Evolutionary conservation across 2,329 filamentous ascomycete genomes (phyloP).

Genomic region (Diplodia mutila): DNA sequence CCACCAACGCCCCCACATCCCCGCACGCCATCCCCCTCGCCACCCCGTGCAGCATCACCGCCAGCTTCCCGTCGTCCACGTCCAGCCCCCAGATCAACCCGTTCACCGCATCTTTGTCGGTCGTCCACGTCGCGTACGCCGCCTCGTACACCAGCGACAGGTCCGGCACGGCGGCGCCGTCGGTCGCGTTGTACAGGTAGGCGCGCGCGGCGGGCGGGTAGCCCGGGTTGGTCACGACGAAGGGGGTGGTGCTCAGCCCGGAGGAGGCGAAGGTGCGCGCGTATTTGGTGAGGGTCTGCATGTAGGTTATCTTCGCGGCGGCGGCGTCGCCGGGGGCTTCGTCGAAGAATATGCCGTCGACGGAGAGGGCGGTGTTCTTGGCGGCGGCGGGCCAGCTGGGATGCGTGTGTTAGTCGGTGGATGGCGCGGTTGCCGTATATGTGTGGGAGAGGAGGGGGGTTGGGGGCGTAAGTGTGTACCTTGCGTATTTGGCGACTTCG

Average conservation of each 20-base stretch:
- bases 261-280: neutral
- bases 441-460: too few relatives aligned
- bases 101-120: neutral
- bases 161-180: neutral
- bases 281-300: neutral
- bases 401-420: neutral
- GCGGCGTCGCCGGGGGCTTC: neutral
- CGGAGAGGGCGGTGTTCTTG: neutral
- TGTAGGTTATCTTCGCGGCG: neutral
- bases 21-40: neutral
- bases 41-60: constrained; percentile 9
- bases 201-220: neutral
- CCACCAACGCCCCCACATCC: neutral
- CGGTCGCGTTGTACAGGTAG: neutral
- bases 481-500: constrained; percentile 7
- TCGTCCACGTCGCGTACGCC: neutral
- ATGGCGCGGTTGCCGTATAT: too few relatives aligned
- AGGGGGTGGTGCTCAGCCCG: neutral
- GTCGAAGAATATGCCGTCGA: constrained; percentile 19
- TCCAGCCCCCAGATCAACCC: neutral
- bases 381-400: neutral
- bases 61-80: neutral
- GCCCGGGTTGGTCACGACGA: constrained; percentile 15
- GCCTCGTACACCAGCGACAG: constrained; percentile 10
- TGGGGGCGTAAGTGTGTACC: too few relatives aligned